These are phyloP conservation scores for Populus hybrid DNA, from an alignment of 441 rosid genomes.

Conservation along the genomic window DNA sequence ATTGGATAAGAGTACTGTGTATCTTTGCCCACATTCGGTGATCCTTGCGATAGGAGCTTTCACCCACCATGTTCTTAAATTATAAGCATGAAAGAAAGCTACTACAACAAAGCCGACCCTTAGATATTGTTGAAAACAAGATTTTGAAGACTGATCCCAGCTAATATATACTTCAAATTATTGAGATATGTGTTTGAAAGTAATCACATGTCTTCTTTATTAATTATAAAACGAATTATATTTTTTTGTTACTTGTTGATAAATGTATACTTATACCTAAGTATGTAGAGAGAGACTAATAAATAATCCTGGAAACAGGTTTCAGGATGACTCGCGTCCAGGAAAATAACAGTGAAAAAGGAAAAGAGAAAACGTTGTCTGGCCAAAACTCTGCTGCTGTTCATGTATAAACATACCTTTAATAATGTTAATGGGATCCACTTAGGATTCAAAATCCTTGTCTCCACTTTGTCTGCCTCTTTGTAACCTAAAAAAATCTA, in stretches of 20 bases:
- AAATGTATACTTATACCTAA: too few species aligned
- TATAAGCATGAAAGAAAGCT: background rate
- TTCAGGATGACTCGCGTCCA: too few species aligned
- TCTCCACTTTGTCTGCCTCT: slow-evolving; percentile 32
- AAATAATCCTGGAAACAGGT: too few species aligned
- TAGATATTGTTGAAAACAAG: background rate
- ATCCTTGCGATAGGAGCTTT: background rate
- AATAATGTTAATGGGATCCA: slow-evolving; percentile 30
- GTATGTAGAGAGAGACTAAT: too few species aligned
- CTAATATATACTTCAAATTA: background rate
- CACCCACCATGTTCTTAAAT: background rate
- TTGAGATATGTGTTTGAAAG: background rate
- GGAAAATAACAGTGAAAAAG: too few species aligned
- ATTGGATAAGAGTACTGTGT: background rate
- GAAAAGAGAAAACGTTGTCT: too few species aligned
- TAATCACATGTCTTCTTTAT: background rate
- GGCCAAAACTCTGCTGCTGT: too few species aligned
- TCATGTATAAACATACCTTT: too few species aligned
- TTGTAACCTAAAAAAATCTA: background rate
- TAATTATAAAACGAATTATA: background rate
- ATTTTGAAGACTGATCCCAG: background rate
- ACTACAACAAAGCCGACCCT: background rate
- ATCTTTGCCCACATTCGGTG: background rate
- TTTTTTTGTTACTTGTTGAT: background rate
- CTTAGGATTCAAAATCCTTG: slow-evolving; percentile 30